These are phyloP conservation scores for Lyophyllum atratum DNA, from an alignment of 768 basidiomycete genomes.

Conservation along the genomic window DNA sequence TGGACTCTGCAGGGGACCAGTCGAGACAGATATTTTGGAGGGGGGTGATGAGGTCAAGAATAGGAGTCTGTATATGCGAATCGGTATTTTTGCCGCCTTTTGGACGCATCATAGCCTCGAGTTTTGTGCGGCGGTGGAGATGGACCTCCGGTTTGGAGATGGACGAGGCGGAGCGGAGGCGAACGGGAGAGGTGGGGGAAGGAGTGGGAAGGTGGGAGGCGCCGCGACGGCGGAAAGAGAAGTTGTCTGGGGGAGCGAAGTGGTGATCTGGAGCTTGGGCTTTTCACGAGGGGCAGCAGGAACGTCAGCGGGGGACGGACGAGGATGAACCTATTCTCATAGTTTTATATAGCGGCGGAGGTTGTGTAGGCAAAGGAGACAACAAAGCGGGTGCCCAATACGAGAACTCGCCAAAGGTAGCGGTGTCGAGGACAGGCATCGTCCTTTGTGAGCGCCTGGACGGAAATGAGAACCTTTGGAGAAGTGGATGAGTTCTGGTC, in stretches of 20 bases:
- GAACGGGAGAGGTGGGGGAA: constrained; percentile 41
- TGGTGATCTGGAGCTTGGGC: constrained; percentile 33
- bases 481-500: constrained; percentile 41
- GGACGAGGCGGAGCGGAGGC: constrained; percentile 26
- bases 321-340: constrained; percentile 8
- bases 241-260: constrained; percentile 4
- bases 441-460: constrained; percentile 61
- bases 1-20: constrained; percentile 68
- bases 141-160: constrained; percentile 34
- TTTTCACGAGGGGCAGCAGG: constrained; percentile 21
- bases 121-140: constrained; percentile 45
- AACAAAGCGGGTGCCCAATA: constrained; percentile 53
- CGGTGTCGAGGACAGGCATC: constrained; percentile 60
- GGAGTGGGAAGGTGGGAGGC: constrained; percentile 37
- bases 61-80: constrained; percentile 50
- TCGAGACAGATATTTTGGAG: constrained; percentile 54
- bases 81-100: constrained; percentile 41
- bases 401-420: constrained; percentile 72
- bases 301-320: constrained; percentile 7
- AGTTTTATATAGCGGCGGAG: constrained; percentile 4
- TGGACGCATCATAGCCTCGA: constrained; percentile 44
- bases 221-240: constrained; percentile 40
- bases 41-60: constrained; percentile 62
- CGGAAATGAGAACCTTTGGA: constrained; percentile 53
- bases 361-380: constrained; percentile 12